Conservation (phyloP, 345 rosid genomes). For the Salix dunnii region DNA sequence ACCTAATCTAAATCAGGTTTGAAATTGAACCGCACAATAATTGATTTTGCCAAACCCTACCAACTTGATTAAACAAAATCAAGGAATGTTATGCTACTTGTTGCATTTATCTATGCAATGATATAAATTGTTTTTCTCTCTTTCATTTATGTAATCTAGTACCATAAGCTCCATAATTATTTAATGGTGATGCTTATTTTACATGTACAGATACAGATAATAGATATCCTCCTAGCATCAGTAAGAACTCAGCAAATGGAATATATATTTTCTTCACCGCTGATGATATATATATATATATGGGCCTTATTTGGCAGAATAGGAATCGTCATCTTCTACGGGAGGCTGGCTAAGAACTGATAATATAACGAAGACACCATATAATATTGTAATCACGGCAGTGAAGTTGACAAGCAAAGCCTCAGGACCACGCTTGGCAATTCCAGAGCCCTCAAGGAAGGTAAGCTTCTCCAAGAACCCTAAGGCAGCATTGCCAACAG, state of each 20-base stretch:
- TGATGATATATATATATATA: background rate
- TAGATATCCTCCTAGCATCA: background rate
- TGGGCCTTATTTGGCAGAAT: slow-evolving; percentile 13
- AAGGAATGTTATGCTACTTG: background rate
- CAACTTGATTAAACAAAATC: no score
- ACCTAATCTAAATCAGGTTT: no score
- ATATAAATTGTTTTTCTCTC: background rate
- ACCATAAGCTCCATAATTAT: background rate
- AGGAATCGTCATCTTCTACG: slow-evolving; percentile 39
- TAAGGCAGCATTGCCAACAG: slow-evolving; percentile 58
- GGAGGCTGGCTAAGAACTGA: slow-evolving; percentile 46
- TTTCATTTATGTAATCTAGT: background rate
- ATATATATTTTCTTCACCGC: background rate
- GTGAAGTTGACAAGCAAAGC: slow-evolving; percentile 87
- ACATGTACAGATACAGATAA: background rate
- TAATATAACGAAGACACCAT: slow-evolving; percentile 62
- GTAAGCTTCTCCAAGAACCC: slow-evolving; percentile 91
- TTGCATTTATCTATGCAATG: background rate
- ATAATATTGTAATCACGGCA: slow-evolving; percentile 63
- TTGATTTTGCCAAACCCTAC: no score
- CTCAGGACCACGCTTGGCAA: slow-evolving; percentile 74
- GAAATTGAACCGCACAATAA: no score
- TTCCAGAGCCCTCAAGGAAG: slow-evolving; percentile 69
- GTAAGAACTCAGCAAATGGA: background rate
- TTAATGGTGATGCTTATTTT: background rate